Conservation (phyloP, 441 rosid species). For the Syzygium malaccense region DNA sequence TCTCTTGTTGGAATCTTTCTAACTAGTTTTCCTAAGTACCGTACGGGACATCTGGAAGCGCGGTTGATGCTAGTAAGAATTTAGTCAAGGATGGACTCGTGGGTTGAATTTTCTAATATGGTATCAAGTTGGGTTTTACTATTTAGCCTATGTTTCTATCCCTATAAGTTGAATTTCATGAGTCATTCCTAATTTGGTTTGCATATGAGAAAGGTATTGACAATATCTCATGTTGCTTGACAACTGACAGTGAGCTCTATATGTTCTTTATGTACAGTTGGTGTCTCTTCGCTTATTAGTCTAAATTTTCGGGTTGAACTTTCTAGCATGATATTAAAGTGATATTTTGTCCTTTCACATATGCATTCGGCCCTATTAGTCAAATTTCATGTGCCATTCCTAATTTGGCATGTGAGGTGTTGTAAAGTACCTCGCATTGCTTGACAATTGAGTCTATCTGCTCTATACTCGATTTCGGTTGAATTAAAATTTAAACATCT, state of each 20-base stretch:
- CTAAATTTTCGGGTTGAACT: not conserved
- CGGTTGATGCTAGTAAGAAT: not conserved
- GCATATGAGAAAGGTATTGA: not conserved
- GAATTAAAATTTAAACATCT: not conserved
- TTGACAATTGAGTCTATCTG: not conserved
- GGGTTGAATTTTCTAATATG: not conserved
- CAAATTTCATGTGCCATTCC: no score
- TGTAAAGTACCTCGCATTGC: not conserved
- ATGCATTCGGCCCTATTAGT: fast-evolving
- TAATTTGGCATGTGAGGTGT: not conserved
- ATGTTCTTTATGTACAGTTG: fast-evolving
- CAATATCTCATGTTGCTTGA: not conserved
- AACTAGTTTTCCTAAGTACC: not conserved
- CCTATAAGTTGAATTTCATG: not conserved
- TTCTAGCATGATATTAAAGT: not conserved
- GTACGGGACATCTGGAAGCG: not conserved
- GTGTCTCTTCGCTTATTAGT: not conserved
- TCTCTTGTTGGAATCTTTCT: not conserved
- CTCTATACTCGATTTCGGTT: fast-evolving
- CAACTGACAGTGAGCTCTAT: not conserved
- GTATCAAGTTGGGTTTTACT: not conserved
- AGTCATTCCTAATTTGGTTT: not conserved
- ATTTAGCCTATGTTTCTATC: not conserved
- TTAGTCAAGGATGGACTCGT: not conserved
- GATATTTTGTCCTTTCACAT: fast-evolving